Evolutionary conservation across 2,329 filamentous ascomycete genomes (phyloP).

Genomic region (Xylariaceae sp.): DNA sequence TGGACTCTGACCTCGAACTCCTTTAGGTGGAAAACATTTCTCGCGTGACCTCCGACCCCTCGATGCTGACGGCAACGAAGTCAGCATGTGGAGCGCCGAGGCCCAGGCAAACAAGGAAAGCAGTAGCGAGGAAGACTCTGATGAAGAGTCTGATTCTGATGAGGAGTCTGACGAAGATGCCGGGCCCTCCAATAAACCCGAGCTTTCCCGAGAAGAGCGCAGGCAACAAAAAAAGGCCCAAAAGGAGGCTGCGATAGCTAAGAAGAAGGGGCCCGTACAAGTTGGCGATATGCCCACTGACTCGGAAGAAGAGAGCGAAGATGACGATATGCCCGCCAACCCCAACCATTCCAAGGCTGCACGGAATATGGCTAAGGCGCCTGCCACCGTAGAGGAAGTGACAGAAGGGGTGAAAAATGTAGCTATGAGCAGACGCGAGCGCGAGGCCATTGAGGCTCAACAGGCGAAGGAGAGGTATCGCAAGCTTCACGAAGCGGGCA

Average conservation of each 20-base stretch:
- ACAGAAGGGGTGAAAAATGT: constrained; percentile 54
- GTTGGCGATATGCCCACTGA: constrained; percentile 82
- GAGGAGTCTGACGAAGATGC: constrained; percentile 41
- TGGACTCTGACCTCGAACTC: neutral
- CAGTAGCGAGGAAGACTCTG: constrained; percentile 42
- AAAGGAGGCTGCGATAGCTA: constrained; percentile 83
- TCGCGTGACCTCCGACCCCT: constrained; percentile 85
- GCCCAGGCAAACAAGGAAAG: constrained; percentile 47
- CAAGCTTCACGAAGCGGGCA: constrained; percentile 88
- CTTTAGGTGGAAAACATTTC: constrained; percentile 85
- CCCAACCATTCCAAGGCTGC: constrained; percentile 84
- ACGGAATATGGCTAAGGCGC: constrained; percentile 52
- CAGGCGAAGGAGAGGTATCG: constrained; percentile 87
- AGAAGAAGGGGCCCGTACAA: constrained; percentile 67
- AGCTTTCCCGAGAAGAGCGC: constrained; percentile 80
- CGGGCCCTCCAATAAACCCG: constrained; percentile 39
- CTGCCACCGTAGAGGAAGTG: constrained; percentile 42
- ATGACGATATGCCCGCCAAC: constrained; percentile 74
- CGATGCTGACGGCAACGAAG: constrained; percentile 82
- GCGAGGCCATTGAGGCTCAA: constrained; percentile 77
- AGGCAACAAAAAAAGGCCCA: constrained; percentile 82
- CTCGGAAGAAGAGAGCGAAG: constrained; percentile 35
- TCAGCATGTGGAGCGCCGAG: constrained; percentile 79
- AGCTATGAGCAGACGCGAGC: constrained; percentile 47
- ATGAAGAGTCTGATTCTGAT: constrained; percentile 38